Percentiles rank a stretch among this genome's conserved stretches.
Conservation (phyloP, 2,329 filamentous ascomycete species). For the Furcasterigmium furcatum region DNA sequence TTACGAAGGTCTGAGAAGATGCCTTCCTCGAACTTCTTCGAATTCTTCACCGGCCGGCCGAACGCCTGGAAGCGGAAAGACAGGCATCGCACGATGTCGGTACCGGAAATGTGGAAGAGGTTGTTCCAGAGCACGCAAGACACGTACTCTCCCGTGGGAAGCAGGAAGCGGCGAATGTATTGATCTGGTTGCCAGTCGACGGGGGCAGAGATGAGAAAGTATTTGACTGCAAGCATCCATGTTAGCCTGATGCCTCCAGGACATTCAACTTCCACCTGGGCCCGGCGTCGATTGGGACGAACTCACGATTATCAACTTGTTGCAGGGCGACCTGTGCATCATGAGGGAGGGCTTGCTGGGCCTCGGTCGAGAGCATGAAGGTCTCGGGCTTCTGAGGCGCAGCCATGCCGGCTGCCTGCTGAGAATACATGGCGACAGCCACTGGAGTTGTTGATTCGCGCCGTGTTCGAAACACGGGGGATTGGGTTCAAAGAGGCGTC, state of each 20-base stretch:
- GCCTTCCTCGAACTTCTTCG: constrained; percentile 99
- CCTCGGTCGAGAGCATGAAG: constrained; percentile 96
- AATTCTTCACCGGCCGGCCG: constrained; percentile 97
- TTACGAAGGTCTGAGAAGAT: constrained; percentile 99
- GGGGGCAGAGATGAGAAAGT: constrained; percentile 97
- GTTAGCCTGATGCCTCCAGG: too few relatives aligned
- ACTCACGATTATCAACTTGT: constrained; percentile 94
- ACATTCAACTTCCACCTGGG: too few relatives aligned
- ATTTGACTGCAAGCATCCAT: constrained; percentile 69
- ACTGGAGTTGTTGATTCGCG: background rate
- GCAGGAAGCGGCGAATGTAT: constrained; percentile 90
- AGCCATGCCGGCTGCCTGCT: constrained; percentile 82
- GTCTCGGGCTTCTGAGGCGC: constrained; percentile 96
- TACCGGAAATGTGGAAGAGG: constrained; percentile 98
- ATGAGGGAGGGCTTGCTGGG: constrained; percentile 91
- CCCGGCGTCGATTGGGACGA: too few relatives aligned
- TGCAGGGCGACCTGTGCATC: constrained; percentile 96
- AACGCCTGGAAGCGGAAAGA: constrained; percentile 99
- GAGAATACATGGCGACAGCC: constrained; percentile 66
- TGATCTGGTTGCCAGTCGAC: constrained; percentile 97
- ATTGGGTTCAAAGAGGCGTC: background rate
- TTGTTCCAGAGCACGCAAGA: constrained; percentile 99
- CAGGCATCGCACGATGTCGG: constrained; percentile 96
- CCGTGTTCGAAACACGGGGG: constrained; percentile 6
- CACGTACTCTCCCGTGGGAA: constrained; percentile 97